Conservation (phyloP, 2,329 filamentous ascomycete genomes). For the Calonectria crousiana region DNA sequence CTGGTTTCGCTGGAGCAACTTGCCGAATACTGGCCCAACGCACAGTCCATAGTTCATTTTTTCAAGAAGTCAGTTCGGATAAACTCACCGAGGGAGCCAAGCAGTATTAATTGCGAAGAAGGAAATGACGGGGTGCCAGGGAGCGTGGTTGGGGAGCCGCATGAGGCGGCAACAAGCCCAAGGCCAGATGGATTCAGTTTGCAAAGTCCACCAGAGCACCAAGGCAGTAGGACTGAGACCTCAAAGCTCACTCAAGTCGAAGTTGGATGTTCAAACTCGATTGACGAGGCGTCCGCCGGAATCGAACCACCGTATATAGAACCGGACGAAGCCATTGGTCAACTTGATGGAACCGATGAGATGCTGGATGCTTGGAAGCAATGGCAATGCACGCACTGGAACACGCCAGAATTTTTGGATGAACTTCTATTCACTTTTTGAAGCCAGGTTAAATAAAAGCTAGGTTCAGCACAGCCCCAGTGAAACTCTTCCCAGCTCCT, state of each 20-base stretch:
- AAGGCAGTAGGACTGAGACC: too few species aligned
- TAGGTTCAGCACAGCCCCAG: background rate
- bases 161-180: background rate
- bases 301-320: background rate
- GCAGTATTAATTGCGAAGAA: background rate
- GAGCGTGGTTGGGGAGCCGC: background rate
- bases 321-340: background rate
- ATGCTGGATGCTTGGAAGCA: background rate
- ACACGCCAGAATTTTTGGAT: background rate
- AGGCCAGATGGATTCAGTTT: background rate
- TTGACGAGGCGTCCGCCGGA: background rate
- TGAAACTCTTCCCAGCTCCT: background rate
- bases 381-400: background rate
- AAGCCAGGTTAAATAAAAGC: background rate
- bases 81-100: background rate
- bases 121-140: background rate
- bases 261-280: background rate
- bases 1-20: background rate
- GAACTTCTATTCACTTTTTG: constrained; percentile 3
- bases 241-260: background rate
- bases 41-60: background rate
- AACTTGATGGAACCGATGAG: background rate
- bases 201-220: background rate
- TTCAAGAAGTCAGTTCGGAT: background rate
- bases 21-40: background rate